Percentiles rank a stretch among this genome's conserved stretches.
phyloP scores from a whole-genome alignment of 2,329 filamentous ascomycete species.

The Phialemoniopsis sp. region DNA sequence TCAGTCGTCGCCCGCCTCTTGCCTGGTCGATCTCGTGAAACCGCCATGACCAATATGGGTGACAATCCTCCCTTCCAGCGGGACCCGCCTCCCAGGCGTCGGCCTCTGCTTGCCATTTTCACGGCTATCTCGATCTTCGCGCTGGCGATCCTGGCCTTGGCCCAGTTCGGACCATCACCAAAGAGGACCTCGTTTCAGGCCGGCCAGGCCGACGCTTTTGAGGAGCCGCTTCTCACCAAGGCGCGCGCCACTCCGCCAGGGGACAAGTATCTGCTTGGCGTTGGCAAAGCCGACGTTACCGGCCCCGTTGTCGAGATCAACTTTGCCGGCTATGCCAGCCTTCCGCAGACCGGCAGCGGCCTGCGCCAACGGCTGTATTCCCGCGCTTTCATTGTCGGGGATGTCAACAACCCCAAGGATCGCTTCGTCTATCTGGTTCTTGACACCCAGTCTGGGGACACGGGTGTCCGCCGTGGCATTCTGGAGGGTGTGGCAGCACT shows the following conservation, averaged over 20 bases:
- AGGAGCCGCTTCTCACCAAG: constrained; percentile 2
- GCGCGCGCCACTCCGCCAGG: constrained; percentile 16
- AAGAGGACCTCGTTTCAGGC: background rate
- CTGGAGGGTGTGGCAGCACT: constrained; percentile 66
- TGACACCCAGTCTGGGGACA: constrained; percentile 85
- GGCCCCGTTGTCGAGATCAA: constrained; percentile 85
- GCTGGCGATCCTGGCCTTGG: constrained; percentile 23
- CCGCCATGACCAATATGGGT: too few relatives aligned
- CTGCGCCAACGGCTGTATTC: constrained; percentile 85
- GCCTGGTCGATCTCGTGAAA: too few relatives aligned
- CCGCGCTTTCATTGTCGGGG: constrained; percentile 81
- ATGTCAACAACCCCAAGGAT: constrained; percentile 59
- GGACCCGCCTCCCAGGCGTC: too few relatives aligned
- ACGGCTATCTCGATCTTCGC: constrained; percentile 26
- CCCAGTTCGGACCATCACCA: constrained; percentile 11
- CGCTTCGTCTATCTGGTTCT: constrained; percentile 85
- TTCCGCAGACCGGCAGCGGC: constrained; percentile 77
- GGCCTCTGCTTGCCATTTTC: constrained; percentile 12
- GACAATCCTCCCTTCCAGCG: too few relatives aligned
- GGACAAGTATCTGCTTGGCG: constrained; percentile 48
- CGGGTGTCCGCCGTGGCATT: constrained; percentile 83
- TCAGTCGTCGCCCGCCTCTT: too few relatives aligned
- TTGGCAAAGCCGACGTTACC: constrained; percentile 56
- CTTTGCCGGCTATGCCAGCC: constrained; percentile 87
- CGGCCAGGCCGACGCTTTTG: background rate